phyloP scores from a whole-genome alignment of 2,329 filamentous ascomycete species.

The Fusarium paranaense region DNA sequence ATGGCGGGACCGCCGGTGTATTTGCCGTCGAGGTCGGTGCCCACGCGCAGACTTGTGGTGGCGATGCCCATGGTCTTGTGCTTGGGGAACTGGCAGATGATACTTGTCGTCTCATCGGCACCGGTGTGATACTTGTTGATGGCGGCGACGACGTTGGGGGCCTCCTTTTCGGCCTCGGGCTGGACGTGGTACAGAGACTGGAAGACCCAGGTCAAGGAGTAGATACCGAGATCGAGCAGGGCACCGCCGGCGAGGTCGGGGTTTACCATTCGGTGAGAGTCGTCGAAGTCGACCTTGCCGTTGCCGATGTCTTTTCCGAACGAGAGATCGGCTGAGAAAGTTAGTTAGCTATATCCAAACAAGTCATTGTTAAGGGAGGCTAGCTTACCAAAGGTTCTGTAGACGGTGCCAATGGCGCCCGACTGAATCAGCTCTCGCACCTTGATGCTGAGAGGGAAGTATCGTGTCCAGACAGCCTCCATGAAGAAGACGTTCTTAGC shows the following conservation, averaged over 20 bases:
- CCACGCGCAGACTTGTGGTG: conserved; percentile 72
- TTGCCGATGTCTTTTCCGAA: conserved; percentile 70
- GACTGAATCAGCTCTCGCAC: conserved; percentile 72
- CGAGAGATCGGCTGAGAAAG: conserved; percentile 65
- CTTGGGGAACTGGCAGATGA: conserved; percentile 80
- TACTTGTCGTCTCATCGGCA: conserved; percentile 81
- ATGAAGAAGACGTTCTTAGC: conserved; percentile 82
- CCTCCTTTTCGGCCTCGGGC: conserved; percentile 72
- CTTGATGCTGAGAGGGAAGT: conserved; percentile 85
- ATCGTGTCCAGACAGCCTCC: conserved; percentile 92
- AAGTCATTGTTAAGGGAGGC: background rate
- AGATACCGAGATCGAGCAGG: conserved; percentile 87
- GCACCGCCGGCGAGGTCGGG: conserved; percentile 84
- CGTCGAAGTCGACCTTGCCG: conserved; percentile 66
- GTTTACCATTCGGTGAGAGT: conserved; percentile 83
- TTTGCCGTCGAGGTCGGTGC: conserved; percentile 70
- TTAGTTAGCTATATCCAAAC: conserved; percentile 15
- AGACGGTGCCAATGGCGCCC: conserved; percentile 70
- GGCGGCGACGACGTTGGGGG: conserved; percentile 75
- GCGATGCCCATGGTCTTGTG: conserved; percentile 79
- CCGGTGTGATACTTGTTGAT: conserved; percentile 81
- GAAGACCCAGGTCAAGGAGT: conserved; percentile 91
- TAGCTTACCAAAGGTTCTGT: conserved; percentile 65
- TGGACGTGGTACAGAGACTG: conserved; percentile 88
- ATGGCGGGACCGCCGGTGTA: conserved; percentile 73